phyloP scores from a whole-genome alignment of 345 rosid genomes.

The Heritiera littoralis region DNA sequence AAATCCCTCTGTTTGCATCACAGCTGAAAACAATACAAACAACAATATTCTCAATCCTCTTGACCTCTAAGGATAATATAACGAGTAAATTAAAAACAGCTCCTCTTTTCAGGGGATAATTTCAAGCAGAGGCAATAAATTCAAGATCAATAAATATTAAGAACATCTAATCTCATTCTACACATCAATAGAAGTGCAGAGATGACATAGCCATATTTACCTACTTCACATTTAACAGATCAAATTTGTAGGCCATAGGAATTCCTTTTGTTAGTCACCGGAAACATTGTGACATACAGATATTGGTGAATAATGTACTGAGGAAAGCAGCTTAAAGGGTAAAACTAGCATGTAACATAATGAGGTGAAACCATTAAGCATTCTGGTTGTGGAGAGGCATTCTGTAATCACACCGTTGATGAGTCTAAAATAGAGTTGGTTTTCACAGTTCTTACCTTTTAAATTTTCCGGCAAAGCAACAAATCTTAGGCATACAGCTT shows the following conservation, averaged over 20 bases:
- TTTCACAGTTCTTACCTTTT: conserved; percentile 42
- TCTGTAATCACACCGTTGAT: neutral
- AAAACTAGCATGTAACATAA: neutral
- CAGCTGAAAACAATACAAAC: conserved; percentile 44
- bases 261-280: neutral
- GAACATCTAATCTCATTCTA: neutral
- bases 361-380: neutral
- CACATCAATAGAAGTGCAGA: neutral
- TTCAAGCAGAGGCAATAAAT: neutral
- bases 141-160: neutral
- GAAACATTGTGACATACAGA: neutral
- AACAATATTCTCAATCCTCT: neutral
- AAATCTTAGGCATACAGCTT: conserved; percentile 74
- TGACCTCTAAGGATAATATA: neutral
- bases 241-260: neutral
- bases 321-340: neutral
- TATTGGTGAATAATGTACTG: neutral
- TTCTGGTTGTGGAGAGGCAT: neutral
- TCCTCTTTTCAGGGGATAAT: neutral
- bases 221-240: neutral
- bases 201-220: neutral
- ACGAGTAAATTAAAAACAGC: neutral
- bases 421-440: neutral
- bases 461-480: conserved; percentile 58
- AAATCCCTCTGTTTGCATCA: conserved; percentile 82